A percentile compares a stretch with the other conserved stretches of the same genome.
phyloP scores from a whole-genome alignment of 1,284 basidiomycete species.

The Cryptococcus amylolentus region DNA sequence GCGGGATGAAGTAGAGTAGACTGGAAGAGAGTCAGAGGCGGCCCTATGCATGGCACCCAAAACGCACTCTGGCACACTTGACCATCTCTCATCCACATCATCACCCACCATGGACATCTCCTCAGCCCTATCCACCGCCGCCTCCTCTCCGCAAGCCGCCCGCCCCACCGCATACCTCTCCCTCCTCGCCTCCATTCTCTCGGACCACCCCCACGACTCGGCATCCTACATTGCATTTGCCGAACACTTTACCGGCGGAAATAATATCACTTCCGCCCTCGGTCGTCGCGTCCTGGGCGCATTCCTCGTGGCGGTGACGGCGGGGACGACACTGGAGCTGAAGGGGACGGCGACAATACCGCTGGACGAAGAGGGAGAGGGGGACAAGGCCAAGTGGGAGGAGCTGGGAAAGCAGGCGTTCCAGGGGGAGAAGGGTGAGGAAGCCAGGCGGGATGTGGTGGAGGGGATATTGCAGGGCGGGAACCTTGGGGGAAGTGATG shows the following conservation, averaged over 20 bases:
- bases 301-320: constrained; percentile 33
- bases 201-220: constrained; percentile 55
- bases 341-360: constrained; percentile 8
- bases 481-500: constrained; percentile 70
- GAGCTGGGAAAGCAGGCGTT: constrained; percentile 28
- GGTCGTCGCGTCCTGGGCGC: constrained; percentile 40
- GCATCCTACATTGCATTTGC: constrained; percentile 48
- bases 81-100: constrained; percentile 10
- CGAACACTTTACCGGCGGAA: constrained; percentile 39
- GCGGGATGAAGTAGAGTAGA: neutral
- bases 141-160: constrained; percentile 41
- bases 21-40: neutral
- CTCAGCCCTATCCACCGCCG: neutral
- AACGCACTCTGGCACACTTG: neutral
- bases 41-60: neutral
- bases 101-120: constrained; percentile 13
- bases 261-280: constrained; percentile 41
- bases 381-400: constrained; percentile 22
- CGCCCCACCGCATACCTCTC: constrained; percentile 67
- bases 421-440: constrained; percentile 23
- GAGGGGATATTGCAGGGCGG: constrained; percentile 49
- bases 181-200: constrained; percentile 39
- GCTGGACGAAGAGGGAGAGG: constrained; percentile 17
- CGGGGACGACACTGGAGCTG: constrained; percentile 24
- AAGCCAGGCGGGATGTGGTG: constrained; percentile 34